These are phyloP conservation scores for Pestalotiopsis sp. DNA, from an alignment of 2,329 filamentous ascomycete genomes.

Conservation along the genomic window DNA sequence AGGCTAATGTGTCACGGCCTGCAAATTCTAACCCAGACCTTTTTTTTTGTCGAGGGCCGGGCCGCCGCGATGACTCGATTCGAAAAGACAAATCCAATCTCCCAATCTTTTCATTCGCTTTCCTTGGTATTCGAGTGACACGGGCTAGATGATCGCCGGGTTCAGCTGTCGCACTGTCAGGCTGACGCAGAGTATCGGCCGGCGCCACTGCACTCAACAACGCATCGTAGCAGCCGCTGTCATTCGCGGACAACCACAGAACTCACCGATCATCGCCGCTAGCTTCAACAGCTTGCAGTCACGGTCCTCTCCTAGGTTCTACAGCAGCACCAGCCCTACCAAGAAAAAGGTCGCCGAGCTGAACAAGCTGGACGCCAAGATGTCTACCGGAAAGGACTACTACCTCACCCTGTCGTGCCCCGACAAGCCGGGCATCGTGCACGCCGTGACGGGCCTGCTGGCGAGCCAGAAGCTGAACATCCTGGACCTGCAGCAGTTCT, in stretches of 20 bases:
- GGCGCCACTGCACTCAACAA: constrained; percentile 4
- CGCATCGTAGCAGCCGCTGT: background rate
- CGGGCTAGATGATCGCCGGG: constrained; percentile 12
- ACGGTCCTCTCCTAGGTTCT: background rate
- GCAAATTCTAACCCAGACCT: constrained; percentile 10
- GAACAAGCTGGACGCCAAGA: background rate
- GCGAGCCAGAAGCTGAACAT: constrained; percentile 77
- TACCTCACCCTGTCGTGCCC: constrained; percentile 83
- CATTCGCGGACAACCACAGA: background rate
- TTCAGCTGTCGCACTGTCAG: constrained; percentile 12
- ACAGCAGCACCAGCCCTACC: background rate
- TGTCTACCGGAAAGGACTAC: constrained; percentile 49
- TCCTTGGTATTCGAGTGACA: background rate
- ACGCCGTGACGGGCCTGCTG: constrained; percentile 79
- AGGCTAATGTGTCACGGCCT: constrained; percentile 9
- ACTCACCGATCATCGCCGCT: constrained; percentile 2
- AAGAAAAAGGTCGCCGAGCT: background rate
- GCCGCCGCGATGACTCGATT: background rate
- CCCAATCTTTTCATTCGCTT: background rate
- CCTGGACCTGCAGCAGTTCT: constrained; percentile 83
- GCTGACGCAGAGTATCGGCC: constrained; percentile 5
- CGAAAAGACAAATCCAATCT: constrained; percentile 16
- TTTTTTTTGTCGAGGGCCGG: background rate
- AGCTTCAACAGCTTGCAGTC: constrained; percentile 4
- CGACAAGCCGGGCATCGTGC: constrained; percentile 82